Evolutionary conservation across 176 grass and related monocot species (phyloP).

Genomic region (Oryza nivara): DNA sequence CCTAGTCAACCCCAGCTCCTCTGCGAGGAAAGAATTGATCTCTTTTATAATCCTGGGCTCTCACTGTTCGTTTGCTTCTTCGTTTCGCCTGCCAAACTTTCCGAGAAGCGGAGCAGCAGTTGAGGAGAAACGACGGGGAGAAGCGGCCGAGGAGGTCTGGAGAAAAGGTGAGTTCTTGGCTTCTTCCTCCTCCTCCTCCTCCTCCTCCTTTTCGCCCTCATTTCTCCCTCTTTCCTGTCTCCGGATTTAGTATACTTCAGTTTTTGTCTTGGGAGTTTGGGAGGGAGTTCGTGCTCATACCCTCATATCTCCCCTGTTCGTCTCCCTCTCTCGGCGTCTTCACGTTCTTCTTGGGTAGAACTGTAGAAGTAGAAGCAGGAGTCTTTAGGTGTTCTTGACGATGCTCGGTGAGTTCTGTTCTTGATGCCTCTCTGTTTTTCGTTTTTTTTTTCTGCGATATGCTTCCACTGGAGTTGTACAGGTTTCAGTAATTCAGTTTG

Average conservation of each 20-base stretch:
- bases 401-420: background rate
- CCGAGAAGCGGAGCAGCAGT: constrained; percentile 1
- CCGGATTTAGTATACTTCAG: background rate
- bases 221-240: background rate
- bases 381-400: background rate
- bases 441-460: background rate
- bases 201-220: background rate
- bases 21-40: constrained; percentile 11
- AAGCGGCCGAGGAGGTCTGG: constrained; percentile 9
- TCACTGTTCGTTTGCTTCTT: background rate
- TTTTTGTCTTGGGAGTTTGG: background rate
- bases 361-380: background rate
- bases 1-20: constrained; percentile 17
- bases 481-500: background rate
- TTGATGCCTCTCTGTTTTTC: background rate
- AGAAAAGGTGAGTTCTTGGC: constrained; percentile 42
- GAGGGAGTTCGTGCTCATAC: background rate
- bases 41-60: background rate
- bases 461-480: background rate
- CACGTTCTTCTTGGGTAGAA: background rate
- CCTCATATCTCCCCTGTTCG: background rate
- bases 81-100: constrained; percentile 38
- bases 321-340: background rate
- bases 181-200: background rate
- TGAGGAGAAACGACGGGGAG: constrained; percentile 10